phyloP scores from a whole-genome alignment of 192 early-diverging fungal species.

The Gamsiella multidivaricata region DNA sequence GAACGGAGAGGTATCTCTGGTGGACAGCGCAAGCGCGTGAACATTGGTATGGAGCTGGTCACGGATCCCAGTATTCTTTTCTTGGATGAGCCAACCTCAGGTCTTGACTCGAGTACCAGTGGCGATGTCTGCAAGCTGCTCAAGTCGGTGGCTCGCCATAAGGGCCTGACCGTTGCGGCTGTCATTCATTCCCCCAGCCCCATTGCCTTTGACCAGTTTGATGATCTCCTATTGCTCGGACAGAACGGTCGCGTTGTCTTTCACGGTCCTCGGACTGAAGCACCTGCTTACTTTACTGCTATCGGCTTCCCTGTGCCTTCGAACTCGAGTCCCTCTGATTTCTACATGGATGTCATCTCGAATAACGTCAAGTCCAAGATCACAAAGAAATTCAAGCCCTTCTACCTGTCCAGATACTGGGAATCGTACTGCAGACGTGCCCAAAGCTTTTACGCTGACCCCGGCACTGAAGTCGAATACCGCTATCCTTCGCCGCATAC shows the following conservation, averaged over 20 bases:
- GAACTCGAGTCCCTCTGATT: conserved; percentile 64
- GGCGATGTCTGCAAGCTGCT: conserved; percentile 71
- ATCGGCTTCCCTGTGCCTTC: conserved; percentile 59
- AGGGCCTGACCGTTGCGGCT: conserved; percentile 73
- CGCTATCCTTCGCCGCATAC: conserved; percentile 49
- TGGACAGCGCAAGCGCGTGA: conserved; percentile 80
- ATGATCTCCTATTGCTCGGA: conserved; percentile 76
- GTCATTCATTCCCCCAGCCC: conserved; percentile 77
- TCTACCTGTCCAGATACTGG: conserved; percentile 62
- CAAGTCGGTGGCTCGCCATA: conserved; percentile 65
- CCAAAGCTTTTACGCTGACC: conserved; percentile 22
- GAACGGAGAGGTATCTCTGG: conserved; percentile 74
- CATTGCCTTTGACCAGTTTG: conserved; percentile 73
- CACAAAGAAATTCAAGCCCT: conserved; percentile 51
- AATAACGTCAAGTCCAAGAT: conserved; percentile 59
- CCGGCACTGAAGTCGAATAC: conserved; percentile 9
- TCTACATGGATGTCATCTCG: conserved; percentile 74
- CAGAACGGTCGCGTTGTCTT: conserved; percentile 75
- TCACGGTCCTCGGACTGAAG: conserved; percentile 66
- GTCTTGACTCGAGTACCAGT: conserved; percentile 74
- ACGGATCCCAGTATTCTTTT: conserved; percentile 71
- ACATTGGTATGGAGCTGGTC: conserved; percentile 80
- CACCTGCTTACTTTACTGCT: conserved; percentile 59
- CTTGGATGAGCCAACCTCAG: conserved; percentile 78
- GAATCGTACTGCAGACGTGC: conserved; percentile 51